Conservation (phyloP, 768 basidiomycete genomes). For the Tricholoma sp. region DNA sequence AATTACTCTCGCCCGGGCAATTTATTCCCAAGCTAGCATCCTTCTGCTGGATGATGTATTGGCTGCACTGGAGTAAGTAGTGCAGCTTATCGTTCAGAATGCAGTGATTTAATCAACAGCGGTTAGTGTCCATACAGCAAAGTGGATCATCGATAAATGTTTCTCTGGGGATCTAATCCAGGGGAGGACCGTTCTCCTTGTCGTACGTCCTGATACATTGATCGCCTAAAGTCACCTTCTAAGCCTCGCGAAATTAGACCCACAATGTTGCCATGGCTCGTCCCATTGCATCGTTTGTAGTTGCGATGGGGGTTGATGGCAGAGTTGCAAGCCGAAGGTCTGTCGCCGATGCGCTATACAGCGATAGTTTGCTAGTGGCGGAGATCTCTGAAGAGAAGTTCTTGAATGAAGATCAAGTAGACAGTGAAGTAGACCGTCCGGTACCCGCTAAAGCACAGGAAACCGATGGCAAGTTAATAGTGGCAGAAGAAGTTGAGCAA, state of each 20-base stretch:
- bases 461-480: constrained; percentile 54
- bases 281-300: constrained; percentile 51
- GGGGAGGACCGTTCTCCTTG: constrained; percentile 81
- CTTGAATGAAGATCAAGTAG: constrained; percentile 18
- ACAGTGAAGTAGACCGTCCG: constrained; percentile 19
- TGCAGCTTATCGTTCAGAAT: background rate
- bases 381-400: constrained; percentile 25
- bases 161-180: constrained; percentile 72
- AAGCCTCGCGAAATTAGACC: constrained; percentile 24
- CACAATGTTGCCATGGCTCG: constrained; percentile 49
- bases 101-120: constrained; percentile 3
- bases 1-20: constrained; percentile 39
- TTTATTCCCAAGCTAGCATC: constrained; percentile 50
- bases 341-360: constrained; percentile 41
- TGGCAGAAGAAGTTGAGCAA: constrained; percentile 57
- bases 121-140: constrained; percentile 62
- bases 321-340: constrained; percentile 44
- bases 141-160: constrained; percentile 77
- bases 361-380: constrained; percentile 29
- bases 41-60: constrained; percentile 72
- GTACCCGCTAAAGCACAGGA: constrained; percentile 17
- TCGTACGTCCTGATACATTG: constrained; percentile 34
- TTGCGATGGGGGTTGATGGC: constrained; percentile 53
- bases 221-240: background rate
- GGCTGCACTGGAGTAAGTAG: constrained; percentile 50